Percentiles rank a stretch among this genome's conserved stretches.
These are phyloP conservation scores for Kwoniella sp. DNA, from an alignment of 768 basidiomycete genomes.

Conservation along the genomic window DNA sequence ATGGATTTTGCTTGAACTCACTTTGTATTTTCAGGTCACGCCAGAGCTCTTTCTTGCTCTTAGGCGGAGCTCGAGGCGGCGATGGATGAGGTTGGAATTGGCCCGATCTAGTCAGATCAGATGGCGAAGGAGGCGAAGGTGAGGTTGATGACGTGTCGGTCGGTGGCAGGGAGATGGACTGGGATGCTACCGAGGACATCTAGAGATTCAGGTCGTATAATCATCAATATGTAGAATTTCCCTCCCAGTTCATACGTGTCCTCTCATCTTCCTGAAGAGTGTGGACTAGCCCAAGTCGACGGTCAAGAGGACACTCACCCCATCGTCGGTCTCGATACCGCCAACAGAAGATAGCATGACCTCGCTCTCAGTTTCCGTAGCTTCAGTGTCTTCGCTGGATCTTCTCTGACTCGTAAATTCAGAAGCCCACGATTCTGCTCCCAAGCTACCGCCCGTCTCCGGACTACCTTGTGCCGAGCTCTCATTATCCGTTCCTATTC, in stretches of 20 bases:
- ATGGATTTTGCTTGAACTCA: constrained; percentile 55
- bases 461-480: neutral
- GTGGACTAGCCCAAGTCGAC: too few relatives aligned
- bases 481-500: neutral
- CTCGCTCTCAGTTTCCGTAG: constrained; percentile 20
- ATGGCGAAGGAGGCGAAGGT: constrained; percentile 40
- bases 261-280: too few relatives aligned
- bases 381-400: constrained; percentile 1
- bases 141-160: constrained; percentile 47
- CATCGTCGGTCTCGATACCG: constrained; percentile 38
- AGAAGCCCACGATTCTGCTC: constrained; percentile 36
- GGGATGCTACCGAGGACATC: constrained; percentile 41
- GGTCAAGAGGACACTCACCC: too few relatives aligned
- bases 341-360: constrained; percentile 16
- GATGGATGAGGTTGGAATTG: constrained; percentile 26
- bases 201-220: too few relatives aligned
- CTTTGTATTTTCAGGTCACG: constrained; percentile 87
- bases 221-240: too few relatives aligned
- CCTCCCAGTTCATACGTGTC: too few relatives aligned
- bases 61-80: constrained; percentile 15
- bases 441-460: neutral
- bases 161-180: constrained; percentile 46
- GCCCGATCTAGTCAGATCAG: constrained; percentile 34
- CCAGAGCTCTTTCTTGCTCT: constrained; percentile 65
- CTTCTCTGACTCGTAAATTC: constrained; percentile 33